These are phyloP conservation scores for Russula compacta DNA, from an alignment of 768 basidiomycete genomes.

Conservation along the genomic window DNA sequence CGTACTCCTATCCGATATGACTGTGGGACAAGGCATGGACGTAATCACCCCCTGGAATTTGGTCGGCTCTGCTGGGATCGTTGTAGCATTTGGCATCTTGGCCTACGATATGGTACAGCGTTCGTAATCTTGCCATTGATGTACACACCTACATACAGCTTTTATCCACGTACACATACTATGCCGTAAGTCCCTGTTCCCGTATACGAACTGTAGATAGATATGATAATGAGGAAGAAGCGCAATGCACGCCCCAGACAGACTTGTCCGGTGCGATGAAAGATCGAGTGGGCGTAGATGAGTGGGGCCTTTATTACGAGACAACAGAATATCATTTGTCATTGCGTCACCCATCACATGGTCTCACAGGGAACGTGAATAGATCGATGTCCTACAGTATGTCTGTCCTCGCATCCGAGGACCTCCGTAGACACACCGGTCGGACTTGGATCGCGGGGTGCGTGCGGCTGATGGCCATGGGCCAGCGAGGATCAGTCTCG, in stretches of 20 bases:
- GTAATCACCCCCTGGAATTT: conserved; percentile 64
- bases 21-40: conserved; percentile 56
- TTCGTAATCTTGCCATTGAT: neutral
- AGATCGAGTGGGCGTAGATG: neutral
- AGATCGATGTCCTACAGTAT: no score
- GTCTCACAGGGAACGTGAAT: no score
- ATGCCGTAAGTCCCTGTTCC: neutral
- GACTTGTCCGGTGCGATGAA: neutral
- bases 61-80: conserved; percentile 68
- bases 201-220: neutral
- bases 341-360: no score
- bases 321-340: no score
- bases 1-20: conserved; percentile 68
- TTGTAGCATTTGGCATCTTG: conserved; percentile 74
- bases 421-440: no score
- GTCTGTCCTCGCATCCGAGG: no score
- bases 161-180: neutral
- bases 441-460: no score
- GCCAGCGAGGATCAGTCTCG: no score
- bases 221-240: neutral
- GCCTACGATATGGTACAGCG: conserved; percentile 54
- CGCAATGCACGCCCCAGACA: neutral
- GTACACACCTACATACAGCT: neutral
- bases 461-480: no score
- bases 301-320: neutral